Percentiles rank a stretch among this genome's conserved stretches.
phyloP scores from a whole-genome alignment of 2,329 filamentous ascomycete genomes.

The Talaromyces marneffei region DNA sequence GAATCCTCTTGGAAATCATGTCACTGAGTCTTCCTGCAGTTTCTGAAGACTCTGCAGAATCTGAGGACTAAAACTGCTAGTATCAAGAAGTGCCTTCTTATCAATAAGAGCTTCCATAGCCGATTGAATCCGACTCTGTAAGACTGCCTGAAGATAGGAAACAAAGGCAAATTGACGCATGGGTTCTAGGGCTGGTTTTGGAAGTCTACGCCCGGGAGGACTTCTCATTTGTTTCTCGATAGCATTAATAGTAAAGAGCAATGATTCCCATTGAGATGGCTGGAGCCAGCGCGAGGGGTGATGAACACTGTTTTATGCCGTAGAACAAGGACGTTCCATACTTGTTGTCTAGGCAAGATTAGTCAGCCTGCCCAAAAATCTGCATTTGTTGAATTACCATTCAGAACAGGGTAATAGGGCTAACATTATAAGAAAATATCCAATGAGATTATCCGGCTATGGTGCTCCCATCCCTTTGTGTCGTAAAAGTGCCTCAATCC shows the following conservation, averaged over 20 bases:
- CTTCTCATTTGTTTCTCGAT: conserved; percentile 4
- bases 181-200: not conserved
- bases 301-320: not conserved
- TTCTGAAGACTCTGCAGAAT: too few relatives aligned
- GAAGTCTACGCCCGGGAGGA: not conserved
- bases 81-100: too few relatives aligned
- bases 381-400: not conserved
- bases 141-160: too few relatives aligned
- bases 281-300: not conserved
- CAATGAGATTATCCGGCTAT: conserved; percentile 9
- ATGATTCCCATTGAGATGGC: not conserved
- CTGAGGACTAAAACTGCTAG: too few relatives aligned
- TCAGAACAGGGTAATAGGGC: not conserved
- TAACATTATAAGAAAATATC: conserved; percentile 11
- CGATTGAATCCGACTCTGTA: too few relatives aligned
- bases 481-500: conserved; percentile 8
- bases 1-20: too few relatives aligned
- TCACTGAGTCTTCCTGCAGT: too few relatives aligned
- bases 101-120: too few relatives aligned
- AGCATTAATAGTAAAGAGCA: not conserved
- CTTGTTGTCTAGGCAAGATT: not conserved
- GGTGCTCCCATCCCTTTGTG: conserved; percentile 5
- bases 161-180: conserved; percentile 2
- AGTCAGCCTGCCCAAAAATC: not conserved
- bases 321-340: conserved; percentile 12